Conservation (phyloP, 2,329 filamentous ascomycete species). For the Cordyceps sp. region DNA sequence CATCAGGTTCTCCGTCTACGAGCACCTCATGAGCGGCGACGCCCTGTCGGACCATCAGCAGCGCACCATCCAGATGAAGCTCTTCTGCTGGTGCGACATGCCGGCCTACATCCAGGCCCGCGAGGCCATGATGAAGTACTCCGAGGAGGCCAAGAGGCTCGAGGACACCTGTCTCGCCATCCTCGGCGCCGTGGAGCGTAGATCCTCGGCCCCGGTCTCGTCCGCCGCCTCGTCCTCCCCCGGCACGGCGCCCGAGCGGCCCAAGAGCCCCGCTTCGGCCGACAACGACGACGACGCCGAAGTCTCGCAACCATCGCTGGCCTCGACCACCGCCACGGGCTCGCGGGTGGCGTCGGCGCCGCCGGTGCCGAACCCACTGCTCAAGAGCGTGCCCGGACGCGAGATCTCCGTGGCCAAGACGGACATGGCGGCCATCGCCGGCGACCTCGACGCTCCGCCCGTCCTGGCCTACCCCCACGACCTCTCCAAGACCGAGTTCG, state of each 20-base stretch:
- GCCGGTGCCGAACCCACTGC: constrained; percentile 23
- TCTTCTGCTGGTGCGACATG: constrained; percentile 16
- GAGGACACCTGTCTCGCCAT: constrained; percentile 13
- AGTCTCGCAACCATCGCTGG: too few relatives aligned
- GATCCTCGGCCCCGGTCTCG: background rate
- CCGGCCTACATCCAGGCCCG: constrained; percentile 13
- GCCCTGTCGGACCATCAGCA: constrained; percentile 6
- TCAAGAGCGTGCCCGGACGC: constrained; percentile 20
- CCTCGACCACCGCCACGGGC: constrained; percentile 1
- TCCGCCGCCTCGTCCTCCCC: background rate
- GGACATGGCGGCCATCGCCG: constrained; percentile 17
- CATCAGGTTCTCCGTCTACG: constrained; percentile 17
- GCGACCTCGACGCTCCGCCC: constrained; percentile 12
- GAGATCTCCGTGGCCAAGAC: constrained; percentile 21
- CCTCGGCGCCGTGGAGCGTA: constrained; percentile 6
- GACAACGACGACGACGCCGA: too few relatives aligned
- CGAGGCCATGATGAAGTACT: constrained; percentile 14
- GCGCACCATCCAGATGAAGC: constrained; percentile 11
- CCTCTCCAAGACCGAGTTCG: constrained; percentile 16
- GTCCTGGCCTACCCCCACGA: constrained; percentile 17
- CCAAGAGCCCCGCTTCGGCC: too few relatives aligned
- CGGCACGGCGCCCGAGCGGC: too few relatives aligned
- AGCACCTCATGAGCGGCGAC: constrained; percentile 14
- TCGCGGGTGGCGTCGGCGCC: constrained; percentile 2
- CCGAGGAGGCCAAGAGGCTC: constrained; percentile 16